Evolutionary conservation across 495 filamentous ascomycete species (phyloP).

Genomic region (Aspergillus conjunctus): DNA sequence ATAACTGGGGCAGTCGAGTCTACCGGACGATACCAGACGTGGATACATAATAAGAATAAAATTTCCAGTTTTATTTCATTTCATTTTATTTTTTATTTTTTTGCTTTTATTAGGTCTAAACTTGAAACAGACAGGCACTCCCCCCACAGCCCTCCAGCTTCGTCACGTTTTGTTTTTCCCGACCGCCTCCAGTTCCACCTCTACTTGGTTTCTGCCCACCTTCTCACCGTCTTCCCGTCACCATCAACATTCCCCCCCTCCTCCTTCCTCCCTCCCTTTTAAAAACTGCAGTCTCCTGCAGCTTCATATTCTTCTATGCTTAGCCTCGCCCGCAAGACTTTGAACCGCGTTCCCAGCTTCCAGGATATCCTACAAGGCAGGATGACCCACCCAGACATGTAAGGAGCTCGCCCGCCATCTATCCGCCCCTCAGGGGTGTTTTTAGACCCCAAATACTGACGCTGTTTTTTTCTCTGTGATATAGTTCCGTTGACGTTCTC

Average conservation of each 20-base stretch:
- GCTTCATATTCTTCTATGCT: conserved; percentile 50
- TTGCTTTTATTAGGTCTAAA: conserved; percentile 28
- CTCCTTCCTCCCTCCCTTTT: conserved; percentile 28
- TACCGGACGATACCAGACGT: conserved; percentile 5
- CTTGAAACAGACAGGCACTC: conserved; percentile 41
- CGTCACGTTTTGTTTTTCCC: conserved; percentile 29
- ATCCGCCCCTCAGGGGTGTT: conserved; percentile 19
- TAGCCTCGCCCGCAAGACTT: conserved; percentile 52
- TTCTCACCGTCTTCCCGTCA: conserved; percentile 37
- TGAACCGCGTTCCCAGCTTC: conserved; percentile 61
- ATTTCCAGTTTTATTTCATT: neutral
- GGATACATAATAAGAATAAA: neutral
- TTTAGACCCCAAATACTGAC: conserved; percentile 24
- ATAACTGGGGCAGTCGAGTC: conserved; percentile 7
- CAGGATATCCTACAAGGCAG: conserved; percentile 62
- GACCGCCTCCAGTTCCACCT: conserved; percentile 24
- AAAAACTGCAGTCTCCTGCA: conserved; percentile 38
- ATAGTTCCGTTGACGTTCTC: conserved; percentile 91
- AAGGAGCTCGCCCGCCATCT: conserved; percentile 28
- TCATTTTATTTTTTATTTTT: neutral
- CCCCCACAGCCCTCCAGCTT: conserved; percentile 23
- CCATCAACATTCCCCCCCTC: conserved; percentile 25
- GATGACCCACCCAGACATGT: conserved; percentile 60
- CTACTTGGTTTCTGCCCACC: conserved; percentile 23
- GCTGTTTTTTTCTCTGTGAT: conserved; percentile 13